phyloP scores from a whole-genome alignment of 305 asterid genomes.

The Galium porrigens region DNA sequence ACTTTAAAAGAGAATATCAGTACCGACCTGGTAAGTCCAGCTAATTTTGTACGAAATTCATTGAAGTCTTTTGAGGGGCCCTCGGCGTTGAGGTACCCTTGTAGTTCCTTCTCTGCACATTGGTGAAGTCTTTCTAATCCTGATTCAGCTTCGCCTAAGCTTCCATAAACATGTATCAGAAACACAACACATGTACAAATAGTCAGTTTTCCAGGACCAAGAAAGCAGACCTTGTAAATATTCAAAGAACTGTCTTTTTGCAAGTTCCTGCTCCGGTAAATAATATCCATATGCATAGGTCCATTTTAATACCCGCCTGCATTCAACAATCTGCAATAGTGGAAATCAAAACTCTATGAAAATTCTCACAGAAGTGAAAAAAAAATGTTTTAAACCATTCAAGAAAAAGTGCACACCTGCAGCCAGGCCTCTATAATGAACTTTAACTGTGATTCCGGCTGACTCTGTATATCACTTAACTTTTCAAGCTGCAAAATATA shows the following conservation, averaged over 20 bases:
- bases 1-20: constrained; percentile 7
- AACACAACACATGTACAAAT: neutral
- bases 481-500: constrained; percentile 55
- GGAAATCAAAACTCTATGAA: neutral
- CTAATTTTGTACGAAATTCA: constrained; percentile 78
- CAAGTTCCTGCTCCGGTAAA: constrained; percentile 57
- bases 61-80: constrained; percentile 62
- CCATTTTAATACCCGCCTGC: constrained; percentile 87
- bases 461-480: constrained; percentile 69
- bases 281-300: constrained; percentile 88
- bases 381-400: neutral
- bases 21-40: constrained; percentile 73
- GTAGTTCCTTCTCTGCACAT: constrained; percentile 85
- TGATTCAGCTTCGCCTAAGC: constrained; percentile 80
- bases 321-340: constrained; percentile 61
- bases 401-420: constrained; percentile 38
- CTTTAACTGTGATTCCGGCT: constrained; percentile 87
- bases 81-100: constrained; percentile 49
- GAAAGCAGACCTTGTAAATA: constrained; percentile 58
- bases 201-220: constrained; percentile 3
- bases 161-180: constrained; percentile 16
- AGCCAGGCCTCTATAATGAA: constrained; percentile 89
- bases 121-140: constrained; percentile 91
- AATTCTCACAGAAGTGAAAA: neutral
- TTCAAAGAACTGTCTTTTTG: constrained; percentile 78